A percentile compares a stretch with the other conserved stretches of the same genome.
Evolutionary conservation across 163 green algal genomes (phyloP).

Genomic region (Trebouxia gelatinosa): DNA sequence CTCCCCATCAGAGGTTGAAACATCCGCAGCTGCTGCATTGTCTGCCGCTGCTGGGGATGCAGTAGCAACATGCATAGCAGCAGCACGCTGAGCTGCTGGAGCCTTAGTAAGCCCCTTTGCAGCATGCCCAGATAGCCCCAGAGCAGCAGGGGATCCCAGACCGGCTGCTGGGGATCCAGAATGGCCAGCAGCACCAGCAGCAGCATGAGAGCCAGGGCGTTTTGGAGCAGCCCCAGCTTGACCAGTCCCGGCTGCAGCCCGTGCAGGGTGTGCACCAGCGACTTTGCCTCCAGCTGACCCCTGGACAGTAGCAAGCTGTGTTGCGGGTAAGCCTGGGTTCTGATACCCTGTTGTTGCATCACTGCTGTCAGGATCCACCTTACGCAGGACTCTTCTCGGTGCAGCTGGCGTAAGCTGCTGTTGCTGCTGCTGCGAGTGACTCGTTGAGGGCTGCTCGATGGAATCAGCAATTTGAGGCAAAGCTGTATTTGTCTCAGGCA

Average conservation of each 20-base stretch:
- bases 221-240: background rate
- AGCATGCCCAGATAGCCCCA: conserved; percentile 1
- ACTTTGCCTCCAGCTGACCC: background rate
- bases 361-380: background rate
- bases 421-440: background rate
- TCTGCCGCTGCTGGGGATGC: too few species aligned
- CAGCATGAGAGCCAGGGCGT: background rate
- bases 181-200: background rate
- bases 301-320: too few species aligned
- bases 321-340: too few species aligned
- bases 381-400: background rate
- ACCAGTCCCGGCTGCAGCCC: background rate
- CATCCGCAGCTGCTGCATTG: too few species aligned
- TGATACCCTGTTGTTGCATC: background rate
- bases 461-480: background rate
- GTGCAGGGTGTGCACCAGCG: background rate
- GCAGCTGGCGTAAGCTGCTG: background rate
- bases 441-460: too few species aligned
- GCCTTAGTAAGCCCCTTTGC: too few species aligned
- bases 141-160: too few species aligned
- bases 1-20: too few species aligned
- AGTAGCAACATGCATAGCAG: too few species aligned
- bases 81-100: background rate
- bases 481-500: background rate
- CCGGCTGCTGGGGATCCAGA: too few species aligned